Percentiles rank a stretch among this genome's conserved stretches.
These are phyloP conservation scores for Erythrobasidium yunnanense DNA, from an alignment of 768 basidiomycete genomes.

Conservation along the genomic window DNA sequence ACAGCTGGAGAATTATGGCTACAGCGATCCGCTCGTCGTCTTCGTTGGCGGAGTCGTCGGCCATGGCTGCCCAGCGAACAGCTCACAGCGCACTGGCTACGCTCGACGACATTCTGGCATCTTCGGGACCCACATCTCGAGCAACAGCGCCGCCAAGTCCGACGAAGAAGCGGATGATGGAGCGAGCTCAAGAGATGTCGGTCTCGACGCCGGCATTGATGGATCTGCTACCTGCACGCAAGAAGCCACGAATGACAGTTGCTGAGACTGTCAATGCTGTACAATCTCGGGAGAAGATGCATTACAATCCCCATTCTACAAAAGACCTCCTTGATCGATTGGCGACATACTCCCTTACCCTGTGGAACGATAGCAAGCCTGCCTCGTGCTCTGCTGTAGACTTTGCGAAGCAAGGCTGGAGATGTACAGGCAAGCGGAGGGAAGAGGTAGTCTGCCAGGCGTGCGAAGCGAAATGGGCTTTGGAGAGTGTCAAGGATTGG, in stretches of 20 bases:
- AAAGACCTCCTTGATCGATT: conserved; percentile 1
- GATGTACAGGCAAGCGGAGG: conserved; percentile 4
- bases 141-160: too few relatives aligned
- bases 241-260: not conserved
- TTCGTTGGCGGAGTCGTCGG: too few relatives aligned
- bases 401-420: conserved; percentile 18
- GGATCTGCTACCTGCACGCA: conserved; percentile 9
- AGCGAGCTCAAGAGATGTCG: too few relatives aligned
- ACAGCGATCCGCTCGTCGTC: too few relatives aligned
- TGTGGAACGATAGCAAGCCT: conserved; percentile 21
- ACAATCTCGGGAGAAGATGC: too few relatives aligned
- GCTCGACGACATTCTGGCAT: too few relatives aligned
- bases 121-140: too few relatives aligned
- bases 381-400: not conserved
- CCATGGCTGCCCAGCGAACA: too few relatives aligned
- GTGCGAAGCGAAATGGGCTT: not conserved
- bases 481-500: not conserved
- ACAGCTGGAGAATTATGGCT: too few relatives aligned
- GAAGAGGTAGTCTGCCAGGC: conserved; percentile 16
- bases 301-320: not conserved
- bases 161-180: too few relatives aligned
- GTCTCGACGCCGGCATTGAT: conserved; percentile 24
- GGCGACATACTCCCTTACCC: not conserved
- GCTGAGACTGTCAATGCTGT: too few relatives aligned
- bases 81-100: too few relatives aligned